Evolutionary conservation across 306 rosid species (phyloP).

Genomic region (Nissolia schottii): DNA sequence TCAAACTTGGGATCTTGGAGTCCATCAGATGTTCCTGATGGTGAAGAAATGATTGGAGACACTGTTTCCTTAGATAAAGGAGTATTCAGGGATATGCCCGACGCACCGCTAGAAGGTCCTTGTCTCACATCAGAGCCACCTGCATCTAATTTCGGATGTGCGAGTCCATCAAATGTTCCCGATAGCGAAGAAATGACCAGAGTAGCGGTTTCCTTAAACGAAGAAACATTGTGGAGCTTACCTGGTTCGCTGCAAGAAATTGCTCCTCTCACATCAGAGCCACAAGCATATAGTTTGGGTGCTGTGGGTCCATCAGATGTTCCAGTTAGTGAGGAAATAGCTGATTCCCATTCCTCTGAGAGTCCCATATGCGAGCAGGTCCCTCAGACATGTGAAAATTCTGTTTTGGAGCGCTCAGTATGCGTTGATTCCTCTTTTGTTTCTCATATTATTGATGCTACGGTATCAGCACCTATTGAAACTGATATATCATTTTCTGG

Average conservation of each 20-base stretch:
- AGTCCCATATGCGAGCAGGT: slow-evolving; percentile 27
- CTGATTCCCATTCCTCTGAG: slow-evolving; percentile 24
- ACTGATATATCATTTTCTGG: slow-evolving; percentile 27
- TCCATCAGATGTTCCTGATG: slow-evolving; percentile 10
- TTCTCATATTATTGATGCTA: slow-evolving; percentile 24
- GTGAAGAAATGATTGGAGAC: slow-evolving; percentile 20
- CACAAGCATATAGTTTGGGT: slow-evolving; percentile 11
- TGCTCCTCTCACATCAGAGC: slow-evolving; percentile 23
- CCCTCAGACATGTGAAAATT: slow-evolving; percentile 24
- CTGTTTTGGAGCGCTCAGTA: slow-evolving; percentile 32
- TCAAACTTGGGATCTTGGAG: not conserved
- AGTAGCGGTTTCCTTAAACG: slow-evolving; percentile 32
- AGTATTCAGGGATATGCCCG: slow-evolving; percentile 21
- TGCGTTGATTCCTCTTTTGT: slow-evolving; percentile 5
- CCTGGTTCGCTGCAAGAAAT: slow-evolving; percentile 22
- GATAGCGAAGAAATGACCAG: slow-evolving; percentile 9
- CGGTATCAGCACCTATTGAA: slow-evolving; percentile 35
- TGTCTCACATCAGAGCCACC: slow-evolving; percentile 12
- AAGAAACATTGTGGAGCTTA: slow-evolving; percentile 23
- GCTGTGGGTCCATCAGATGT: slow-evolving; percentile 1
- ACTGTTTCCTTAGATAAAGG: slow-evolving; percentile 35
- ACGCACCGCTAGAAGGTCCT: slow-evolving; percentile 9
- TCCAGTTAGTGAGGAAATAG: slow-evolving; percentile 27
- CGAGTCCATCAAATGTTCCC: slow-evolving; percentile 14
- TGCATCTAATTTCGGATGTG: not conserved